phyloP scores from a whole-genome alignment of 805 yeast genomes.

The Hanseniaspora thailandica region DNA sequence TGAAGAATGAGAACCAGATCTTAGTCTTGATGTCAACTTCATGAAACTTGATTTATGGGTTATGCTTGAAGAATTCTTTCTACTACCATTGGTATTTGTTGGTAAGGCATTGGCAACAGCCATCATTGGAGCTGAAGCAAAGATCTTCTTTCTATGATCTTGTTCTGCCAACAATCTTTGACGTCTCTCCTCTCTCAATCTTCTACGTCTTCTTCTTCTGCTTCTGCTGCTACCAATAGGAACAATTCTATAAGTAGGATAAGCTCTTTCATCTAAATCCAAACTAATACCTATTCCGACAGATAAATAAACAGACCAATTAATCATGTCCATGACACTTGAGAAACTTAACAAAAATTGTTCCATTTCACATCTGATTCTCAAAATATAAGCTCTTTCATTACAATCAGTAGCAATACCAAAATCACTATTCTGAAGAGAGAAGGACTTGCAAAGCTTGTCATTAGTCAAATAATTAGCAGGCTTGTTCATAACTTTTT shows the following conservation, averaged over 20 bases:
- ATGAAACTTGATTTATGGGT: not conserved
- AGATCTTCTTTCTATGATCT: not conserved
- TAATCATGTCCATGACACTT: conserved; percentile 52
- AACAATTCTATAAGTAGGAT: conserved; percentile 68
- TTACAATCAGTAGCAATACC: conserved; percentile 82
- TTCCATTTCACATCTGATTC: conserved; percentile 72
- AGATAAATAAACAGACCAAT: conserved; percentile 64
- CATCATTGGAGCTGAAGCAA: too few species aligned
- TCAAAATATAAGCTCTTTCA: conserved; percentile 53
- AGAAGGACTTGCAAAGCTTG: conserved; percentile 49
- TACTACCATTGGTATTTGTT: too few species aligned
- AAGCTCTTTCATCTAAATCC: conserved; percentile 57
- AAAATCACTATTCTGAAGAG: conserved; percentile 70
- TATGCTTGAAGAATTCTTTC: not conserved
- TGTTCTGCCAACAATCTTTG: conserved; percentile 1
- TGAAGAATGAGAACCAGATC: conserved; percentile 7
- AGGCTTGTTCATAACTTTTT: conserved; percentile 19
- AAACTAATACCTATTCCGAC: conserved; percentile 71
- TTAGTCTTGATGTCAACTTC: conserved; percentile 7
- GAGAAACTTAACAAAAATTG: conserved; percentile 63
- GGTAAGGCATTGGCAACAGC: not conserved
- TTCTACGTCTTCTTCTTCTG: conserved; percentile 21
- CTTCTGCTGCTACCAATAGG: conserved; percentile 58
- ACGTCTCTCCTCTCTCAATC: conserved; percentile 10
- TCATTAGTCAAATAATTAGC: conserved; percentile 25